These are phyloP conservation scores for Coemansia sp. DNA, from an alignment of 192 early-diverging fungal species.

Conservation along the genomic window DNA sequence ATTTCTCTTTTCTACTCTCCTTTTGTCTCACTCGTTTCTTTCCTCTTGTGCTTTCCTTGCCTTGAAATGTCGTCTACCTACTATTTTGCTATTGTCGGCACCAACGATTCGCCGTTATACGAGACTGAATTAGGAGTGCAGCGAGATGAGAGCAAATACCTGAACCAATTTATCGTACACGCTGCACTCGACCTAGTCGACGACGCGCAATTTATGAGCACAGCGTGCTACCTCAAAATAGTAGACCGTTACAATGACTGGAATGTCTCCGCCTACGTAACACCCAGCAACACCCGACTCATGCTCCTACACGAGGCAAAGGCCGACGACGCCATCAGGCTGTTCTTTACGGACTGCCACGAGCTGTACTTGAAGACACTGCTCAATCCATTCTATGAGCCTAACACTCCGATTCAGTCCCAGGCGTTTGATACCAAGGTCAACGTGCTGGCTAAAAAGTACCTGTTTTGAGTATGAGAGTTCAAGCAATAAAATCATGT, in stretches of 20 bases:
- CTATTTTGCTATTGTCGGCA: conserved; percentile 94
- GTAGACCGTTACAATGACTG: conserved; percentile 96
- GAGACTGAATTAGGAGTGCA: conserved; percentile 80
- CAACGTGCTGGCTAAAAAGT: conserved; percentile 67
- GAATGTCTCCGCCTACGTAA: conserved; percentile 88
- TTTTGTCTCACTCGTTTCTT: neutral
- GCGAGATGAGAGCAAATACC: conserved; percentile 72
- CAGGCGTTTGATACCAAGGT: conserved; percentile 80
- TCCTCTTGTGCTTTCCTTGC: neutral
- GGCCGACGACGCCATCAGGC: conserved; percentile 60
- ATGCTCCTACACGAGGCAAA: conserved; percentile 69
- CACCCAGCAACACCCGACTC: conserved; percentile 71
- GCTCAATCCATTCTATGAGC: conserved; percentile 89
- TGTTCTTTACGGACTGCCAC: conserved; percentile 52
- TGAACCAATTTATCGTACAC: conserved; percentile 97
- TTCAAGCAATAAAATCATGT: neutral
- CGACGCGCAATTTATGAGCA: conserved; percentile 87
- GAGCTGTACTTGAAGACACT: conserved; percentile 61
- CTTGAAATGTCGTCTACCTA: conserved; percentile 41
- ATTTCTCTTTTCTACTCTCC: neutral
- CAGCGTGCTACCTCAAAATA: conserved; percentile 85
- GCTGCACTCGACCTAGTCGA: conserved; percentile 96
- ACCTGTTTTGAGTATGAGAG: conserved; percentile 56
- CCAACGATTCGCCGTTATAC: conserved; percentile 93
- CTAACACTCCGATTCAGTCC: conserved; percentile 77